A percentile compares a stretch with the other conserved stretches of the same genome.
phyloP scores from a whole-genome alignment of 108 stramenopile species.

The Fistulifera pelliculosa region DNA sequence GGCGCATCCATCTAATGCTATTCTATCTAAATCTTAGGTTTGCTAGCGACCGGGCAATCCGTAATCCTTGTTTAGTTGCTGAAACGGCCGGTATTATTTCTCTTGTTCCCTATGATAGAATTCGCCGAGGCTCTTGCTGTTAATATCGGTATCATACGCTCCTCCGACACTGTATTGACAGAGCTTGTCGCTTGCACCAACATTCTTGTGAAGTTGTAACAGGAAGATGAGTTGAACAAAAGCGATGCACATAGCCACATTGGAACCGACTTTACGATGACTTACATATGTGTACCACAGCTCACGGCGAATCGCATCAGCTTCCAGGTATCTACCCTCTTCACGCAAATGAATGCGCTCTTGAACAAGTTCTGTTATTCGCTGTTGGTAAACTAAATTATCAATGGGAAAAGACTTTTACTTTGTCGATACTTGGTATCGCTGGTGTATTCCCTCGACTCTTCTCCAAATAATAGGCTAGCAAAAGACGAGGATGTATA shows the following conservation, averaged over 20 bases:
- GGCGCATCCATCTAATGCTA: no score
- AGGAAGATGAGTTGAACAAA: not conserved
- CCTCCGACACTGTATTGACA: constrained; percentile 7
- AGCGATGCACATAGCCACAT: not conserved
- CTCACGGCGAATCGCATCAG: constrained; percentile 7
- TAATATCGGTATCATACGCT: not conserved
- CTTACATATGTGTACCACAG: constrained; percentile 3
- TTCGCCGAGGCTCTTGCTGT: no score
- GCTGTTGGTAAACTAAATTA: not conserved
- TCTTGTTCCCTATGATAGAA: no score
- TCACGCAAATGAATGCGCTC: constrained; percentile 2
- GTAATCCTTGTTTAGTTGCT: no score
- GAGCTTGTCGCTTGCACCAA: constrained; percentile 2
- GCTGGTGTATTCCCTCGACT: no score
- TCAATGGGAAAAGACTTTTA: not conserved
- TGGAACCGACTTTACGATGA: not conserved
- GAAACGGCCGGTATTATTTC: no score
- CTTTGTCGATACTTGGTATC: constrained; percentile 1
- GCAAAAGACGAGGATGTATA: not conserved
- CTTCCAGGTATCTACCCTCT: constrained; percentile 4
- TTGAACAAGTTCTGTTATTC: constrained; percentile 1
- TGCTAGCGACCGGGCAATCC: no score
- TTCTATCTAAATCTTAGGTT: no score
- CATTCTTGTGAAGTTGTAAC: not conserved
- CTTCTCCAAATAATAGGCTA: not conserved